Base-by-base conservation (phyloP, 2,329 filamentous ascomycete genomes). In the Magnaporthales sp. region DNA sequence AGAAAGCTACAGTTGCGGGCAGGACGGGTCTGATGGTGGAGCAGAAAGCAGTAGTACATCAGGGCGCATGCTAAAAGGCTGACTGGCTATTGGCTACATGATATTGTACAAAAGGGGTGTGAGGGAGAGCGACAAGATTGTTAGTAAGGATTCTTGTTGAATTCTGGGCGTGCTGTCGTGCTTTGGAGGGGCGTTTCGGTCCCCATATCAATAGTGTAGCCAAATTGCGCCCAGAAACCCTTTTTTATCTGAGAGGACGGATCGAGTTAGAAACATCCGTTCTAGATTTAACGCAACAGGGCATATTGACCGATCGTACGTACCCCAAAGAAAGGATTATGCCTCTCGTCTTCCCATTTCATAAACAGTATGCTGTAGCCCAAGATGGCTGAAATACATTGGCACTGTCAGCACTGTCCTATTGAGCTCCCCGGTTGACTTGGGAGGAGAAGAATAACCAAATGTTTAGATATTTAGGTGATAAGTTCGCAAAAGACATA, bases 361-460 rank as follows among this genome's bases (percentile, higher is more conserved):
- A 89, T 82, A 74, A 88, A 89, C 66, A 90, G 76, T 31, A 88
- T 80, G 30, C 82, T 79, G 70, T 89, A 90, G 27, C 81, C 76
- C 10, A 80, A 70, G 38, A 86, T 82, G 74, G 80, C 84, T 86
- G 68, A 3, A 29, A 58, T 22, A n/a, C 22, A 9, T 58, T n/a
- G 10, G 4, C n/a, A 58, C 24, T n/a, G 54, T 58, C 9, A 58
- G 54, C 22, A 15, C 8, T 51, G 19, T 19, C 38, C 38, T 46
- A 19, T 5, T n/a, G n/a, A 19, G 38, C 19, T 51, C 38, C 4
- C 15, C 19, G n/a, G 38, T 51, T 51, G n/a, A n/a, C n/a, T n/a
- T n/a, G n/a, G n/a, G n/a, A n/a, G n/a, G n/a, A n/a, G n/a, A n/a
- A n/a, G n/a, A n/a, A n/a, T n/a, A n/a, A n/a, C n/a, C n/a, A n/a